Evolutionary conservation across 495 filamentous ascomycete species (phyloP).

Genomic region (Penicillium alfredii): DNA sequence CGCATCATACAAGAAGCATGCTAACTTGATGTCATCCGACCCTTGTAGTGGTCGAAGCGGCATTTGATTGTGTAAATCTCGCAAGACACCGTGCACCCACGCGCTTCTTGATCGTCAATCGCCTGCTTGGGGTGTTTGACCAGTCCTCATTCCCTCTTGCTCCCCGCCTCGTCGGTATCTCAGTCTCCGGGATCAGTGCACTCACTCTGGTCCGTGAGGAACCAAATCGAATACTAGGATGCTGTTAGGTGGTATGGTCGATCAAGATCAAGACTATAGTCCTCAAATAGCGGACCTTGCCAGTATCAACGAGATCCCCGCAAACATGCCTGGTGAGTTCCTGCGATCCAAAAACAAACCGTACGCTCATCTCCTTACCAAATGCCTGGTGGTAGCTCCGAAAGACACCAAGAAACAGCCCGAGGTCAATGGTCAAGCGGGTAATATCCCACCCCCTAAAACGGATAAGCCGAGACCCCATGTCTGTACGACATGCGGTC

Average conservation of each 20-base stretch:
- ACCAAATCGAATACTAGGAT: slow-evolving; percentile 19
- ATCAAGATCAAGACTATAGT: slow-evolving; percentile 31
- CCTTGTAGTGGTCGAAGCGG: slow-evolving; percentile 20
- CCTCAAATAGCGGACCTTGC: slow-evolving; percentile 39
- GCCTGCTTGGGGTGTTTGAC: too few species aligned
- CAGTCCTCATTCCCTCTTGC: not conserved
- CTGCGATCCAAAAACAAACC: too few species aligned
- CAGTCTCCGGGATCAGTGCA: slow-evolving; percentile 4
- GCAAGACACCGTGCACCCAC: not conserved
- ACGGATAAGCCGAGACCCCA: slow-evolving; percentile 97
- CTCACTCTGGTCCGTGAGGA: slow-evolving; percentile 11
- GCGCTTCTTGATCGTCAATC: slow-evolving; percentile 1
- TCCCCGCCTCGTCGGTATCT: not conserved
- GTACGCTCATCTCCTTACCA: slow-evolving; percentile 22
- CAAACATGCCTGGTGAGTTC: slow-evolving; percentile 40
- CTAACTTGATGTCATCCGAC: slow-evolving; percentile 28
- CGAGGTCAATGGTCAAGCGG: slow-evolving; percentile 29
- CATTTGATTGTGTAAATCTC: slow-evolving; percentile 11
- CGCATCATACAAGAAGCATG: slow-evolving; percentile 17
- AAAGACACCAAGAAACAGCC: slow-evolving; percentile 31
- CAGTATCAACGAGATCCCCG: slow-evolving; percentile 43
- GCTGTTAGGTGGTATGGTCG: slow-evolving; percentile 39
- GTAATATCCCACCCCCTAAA: slow-evolving; percentile 64
- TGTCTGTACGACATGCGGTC: slow-evolving; percentile 84
- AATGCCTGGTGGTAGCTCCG: slow-evolving; percentile 14